These are phyloP conservation scores for Dichotomopilus funicola DNA, from an alignment of 2,329 filamentous ascomycete genomes.

Conservation along the genomic window DNA sequence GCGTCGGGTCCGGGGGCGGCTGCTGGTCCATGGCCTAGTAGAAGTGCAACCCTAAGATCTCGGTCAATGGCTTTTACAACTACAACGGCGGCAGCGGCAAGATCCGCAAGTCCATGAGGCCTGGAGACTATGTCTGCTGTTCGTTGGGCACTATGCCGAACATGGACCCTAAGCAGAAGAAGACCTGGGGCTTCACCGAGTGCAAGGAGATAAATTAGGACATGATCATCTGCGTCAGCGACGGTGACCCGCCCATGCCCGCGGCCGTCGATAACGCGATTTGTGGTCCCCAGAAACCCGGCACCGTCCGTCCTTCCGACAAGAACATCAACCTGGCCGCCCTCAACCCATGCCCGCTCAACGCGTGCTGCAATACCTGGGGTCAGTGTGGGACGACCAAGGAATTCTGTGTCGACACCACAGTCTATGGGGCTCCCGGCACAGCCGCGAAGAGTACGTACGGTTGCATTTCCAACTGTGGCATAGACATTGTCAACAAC, in stretches of 20 bases:
- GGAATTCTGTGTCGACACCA: constrained; percentile 30
- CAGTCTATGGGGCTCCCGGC: constrained; percentile 31
- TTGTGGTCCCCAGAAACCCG: constrained; percentile 29
- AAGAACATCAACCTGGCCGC: constrained; percentile 28
- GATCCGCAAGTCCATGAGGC: no score
- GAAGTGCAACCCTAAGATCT: no score
- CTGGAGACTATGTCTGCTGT: no score
- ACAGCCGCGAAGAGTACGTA: constrained; percentile 28
- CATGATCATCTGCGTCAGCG: constrained; percentile 32
- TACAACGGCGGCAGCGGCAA: no score
- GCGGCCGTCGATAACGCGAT: constrained; percentile 27
- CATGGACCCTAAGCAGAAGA: constrained; percentile 34
- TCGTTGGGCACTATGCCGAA: constrained; percentile 14
- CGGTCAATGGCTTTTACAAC: no score
- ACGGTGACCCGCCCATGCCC: constrained; percentile 34
- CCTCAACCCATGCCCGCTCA: constrained; percentile 22
- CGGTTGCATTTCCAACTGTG: constrained; percentile 37
- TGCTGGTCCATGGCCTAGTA: no score
- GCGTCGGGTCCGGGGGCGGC: no score
- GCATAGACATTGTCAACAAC: constrained; percentile 28
- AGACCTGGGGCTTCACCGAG: constrained; percentile 35
- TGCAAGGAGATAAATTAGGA: constrained; percentile 24
- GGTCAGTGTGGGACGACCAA: constrained; percentile 30
- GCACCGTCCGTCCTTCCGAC: constrained; percentile 6
- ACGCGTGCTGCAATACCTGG: constrained; percentile 23